Evolutionary conservation across 2,329 filamentous ascomycete species (phyloP), one percentile per base, ranked within the genome.

Genomic region (Colletotrichum sansevieriae): DNA sequence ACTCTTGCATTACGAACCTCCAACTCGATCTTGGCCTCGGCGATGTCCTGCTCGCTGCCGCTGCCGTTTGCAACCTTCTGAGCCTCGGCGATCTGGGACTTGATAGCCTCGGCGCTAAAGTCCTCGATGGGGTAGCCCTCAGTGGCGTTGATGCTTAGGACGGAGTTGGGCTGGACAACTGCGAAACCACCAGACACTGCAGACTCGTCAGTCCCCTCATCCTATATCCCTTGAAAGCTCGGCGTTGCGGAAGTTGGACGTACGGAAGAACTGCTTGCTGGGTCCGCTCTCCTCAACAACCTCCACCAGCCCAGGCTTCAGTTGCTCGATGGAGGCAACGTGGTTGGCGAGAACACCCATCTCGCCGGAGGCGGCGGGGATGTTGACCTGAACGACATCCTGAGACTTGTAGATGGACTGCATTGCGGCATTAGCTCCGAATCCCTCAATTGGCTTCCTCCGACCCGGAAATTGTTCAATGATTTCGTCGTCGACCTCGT

Each of bases 301-400:
- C 88, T 98, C 95, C 75, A 99, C 88, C 75, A 98, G 85, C 78
- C 96, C 96, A 71, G 96, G 95, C 90, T 97, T 97, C 83, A 99
- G 88, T 88, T 99, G 96, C 88, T 99, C 96, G 80, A 99, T 98
- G 71, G 95, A 94, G 73, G 96, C 95, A 78, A 99, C 96, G 90
- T 99, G 96, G 88, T 96, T 97, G 82, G 96, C 96, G 80, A 99
- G 92, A 77, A 99, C 92, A 92, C 96, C 96, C 96, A 99, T 99
- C 78, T 98, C 96, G 82, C 96, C 96, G 72, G 95, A 97, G 83
- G 97, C 96, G 79, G 96, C 96, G 81, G 96, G 92, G 79, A 99
- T 91, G 90, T 99, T 99, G 87, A 99, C 96, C 87, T 99, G 96
- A 79, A 98, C 91, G 79, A 90, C 88, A 79, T 88, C 87, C 77